phyloP scores from a whole-genome alignment of 495 filamentous ascomycete species.

The Tuber aestivum region DNA sequence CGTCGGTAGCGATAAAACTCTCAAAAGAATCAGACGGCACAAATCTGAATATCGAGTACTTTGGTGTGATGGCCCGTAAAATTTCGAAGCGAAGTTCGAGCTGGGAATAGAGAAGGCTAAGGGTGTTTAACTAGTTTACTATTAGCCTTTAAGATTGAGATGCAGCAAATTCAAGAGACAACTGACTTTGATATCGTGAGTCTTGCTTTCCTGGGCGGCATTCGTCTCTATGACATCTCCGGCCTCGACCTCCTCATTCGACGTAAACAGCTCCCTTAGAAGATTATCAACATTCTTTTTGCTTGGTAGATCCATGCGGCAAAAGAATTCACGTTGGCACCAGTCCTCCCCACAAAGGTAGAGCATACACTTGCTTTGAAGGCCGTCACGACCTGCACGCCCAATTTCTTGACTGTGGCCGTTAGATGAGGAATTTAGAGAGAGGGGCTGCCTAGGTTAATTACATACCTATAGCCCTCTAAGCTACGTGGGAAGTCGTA shows the following conservation, averaged over 20 bases:
- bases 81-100: slow-evolving; percentile 53
- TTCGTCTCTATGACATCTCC: slow-evolving; percentile 49
- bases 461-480: slow-evolving; percentile 49
- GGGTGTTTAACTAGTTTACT: slow-evolving; percentile 40
- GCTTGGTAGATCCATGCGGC: slow-evolving; percentile 53
- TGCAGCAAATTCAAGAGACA: background rate
- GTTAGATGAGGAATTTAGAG: slow-evolving; percentile 4
- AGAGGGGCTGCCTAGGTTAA: background rate
- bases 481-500: slow-evolving; percentile 53
- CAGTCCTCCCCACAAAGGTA: slow-evolving; percentile 53
- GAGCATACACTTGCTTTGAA: slow-evolving; percentile 51
- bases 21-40: slow-evolving; percentile 41
- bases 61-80: slow-evolving; percentile 53
- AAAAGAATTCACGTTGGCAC: slow-evolving; percentile 52
- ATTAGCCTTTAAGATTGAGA: slow-evolving; percentile 19
- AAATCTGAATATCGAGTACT: slow-evolving; percentile 53
- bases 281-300: slow-evolving; percentile 46
- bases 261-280: slow-evolving; percentile 48
- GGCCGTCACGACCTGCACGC: slow-evolving; percentile 53
- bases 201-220: slow-evolving; percentile 44
- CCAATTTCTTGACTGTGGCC: slow-evolving; percentile 54
- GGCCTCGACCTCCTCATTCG: slow-evolving; percentile 30
- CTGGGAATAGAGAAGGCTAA: slow-evolving; percentile 50
- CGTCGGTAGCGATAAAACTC: slow-evolving; percentile 30
- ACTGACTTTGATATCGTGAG: slow-evolving; percentile 48